Percentiles rank a stretch among this genome's conserved stretches.
phyloP scores from a whole-genome alignment of 1,284 basidiomycete genomes.

The Clitocybe nebularis region DNA sequence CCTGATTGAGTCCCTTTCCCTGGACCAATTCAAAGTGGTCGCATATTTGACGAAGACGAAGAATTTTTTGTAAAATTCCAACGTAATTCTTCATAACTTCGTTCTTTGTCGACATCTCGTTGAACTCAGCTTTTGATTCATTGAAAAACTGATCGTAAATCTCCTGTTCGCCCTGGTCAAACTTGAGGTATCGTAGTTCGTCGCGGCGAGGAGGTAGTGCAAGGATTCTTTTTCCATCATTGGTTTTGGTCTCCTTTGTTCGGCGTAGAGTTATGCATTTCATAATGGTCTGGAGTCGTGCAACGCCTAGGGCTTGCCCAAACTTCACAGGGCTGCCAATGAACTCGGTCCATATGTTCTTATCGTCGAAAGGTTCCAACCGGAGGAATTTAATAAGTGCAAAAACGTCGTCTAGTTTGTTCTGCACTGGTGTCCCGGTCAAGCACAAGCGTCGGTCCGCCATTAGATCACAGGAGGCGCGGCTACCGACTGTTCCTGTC shows the following conservation, averaged over 20 bases:
- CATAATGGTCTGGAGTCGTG: conserved; percentile 96
- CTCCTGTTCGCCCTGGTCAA: conserved; percentile 77
- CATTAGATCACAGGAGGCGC: conserved; percentile 92
- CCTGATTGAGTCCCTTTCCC: conserved; percentile 58
- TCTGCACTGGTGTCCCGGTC: conserved; percentile 98
- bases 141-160: conserved; percentile 89
- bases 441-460: conserved; percentile 92
- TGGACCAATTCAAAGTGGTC: conserved; percentile 92
- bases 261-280: conserved; percentile 93
- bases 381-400: conserved; percentile 96
- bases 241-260: conserved; percentile 86
- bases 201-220: conserved; percentile 85
- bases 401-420: conserved; percentile 97
- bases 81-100: conserved; percentile 98
- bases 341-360: conserved; percentile 88
- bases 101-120: conserved; percentile 79
- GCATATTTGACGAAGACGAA: conserved; percentile 95
- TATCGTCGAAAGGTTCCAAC: conserved; percentile 90
- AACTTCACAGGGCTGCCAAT: conserved; percentile 91
- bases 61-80: conserved; percentile 92
- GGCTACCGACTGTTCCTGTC: conserved; percentile 87
- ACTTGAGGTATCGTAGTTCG: conserved; percentile 81
- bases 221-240: conserved; percentile 83
- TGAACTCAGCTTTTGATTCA: conserved; percentile 89
- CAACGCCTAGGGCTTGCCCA: conserved; percentile 88